Evolutionary conservation across 148 eudicot species (phyloP), one percentile per base, ranked within the genome.

Genomic region (Nyssa sinensis): DNA sequence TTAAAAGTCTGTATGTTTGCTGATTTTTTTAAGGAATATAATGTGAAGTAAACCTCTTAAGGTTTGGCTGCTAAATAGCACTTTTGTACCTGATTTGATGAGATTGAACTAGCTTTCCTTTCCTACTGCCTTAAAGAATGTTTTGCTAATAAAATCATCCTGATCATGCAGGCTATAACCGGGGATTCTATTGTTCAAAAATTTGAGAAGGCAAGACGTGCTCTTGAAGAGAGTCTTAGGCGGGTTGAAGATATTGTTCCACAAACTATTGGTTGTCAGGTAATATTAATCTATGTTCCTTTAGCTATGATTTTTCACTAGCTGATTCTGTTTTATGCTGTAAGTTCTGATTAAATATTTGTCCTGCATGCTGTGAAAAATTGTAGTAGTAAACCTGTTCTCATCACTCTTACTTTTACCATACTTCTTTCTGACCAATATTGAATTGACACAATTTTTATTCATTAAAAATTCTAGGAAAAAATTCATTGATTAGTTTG

Each of bases 221-320:
- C 89, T 67, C 94, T 95, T 76, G 77, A 79, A 79, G 98, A 90
- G 68, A 82, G 97, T 74, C 88, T 95, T 66, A 88, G 79, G 75
- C 84, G 93, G 53, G 98, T 95, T 74, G 95, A 89, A 78, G 93
- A 92, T 79, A 92, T 95, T 60, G 97, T 95, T 80, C 94, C 97
- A 11, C 90, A 86, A 84, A 76, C 89, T 58, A 95, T 92, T 74
- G 91, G 92, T 63, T 84, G 88, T 85, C 98, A 90, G 97, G 98
- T 94, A 74, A 67, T 77, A 65, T 66, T 33, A 78, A 34, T 63
- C 27, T 66, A 51, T 25, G 33, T 62, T 59, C 13, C 61, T 7
- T 24, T 70, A 30, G 62, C 73, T 44, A 6, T 63, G 31, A 53
- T 25, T 32, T 33, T 21, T 79, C 16, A 24, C 65, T 27, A 9